phyloP scores from a whole-genome alignment of 2,329 filamentous ascomycete genomes.

The Venturia nashicola region DNA sequence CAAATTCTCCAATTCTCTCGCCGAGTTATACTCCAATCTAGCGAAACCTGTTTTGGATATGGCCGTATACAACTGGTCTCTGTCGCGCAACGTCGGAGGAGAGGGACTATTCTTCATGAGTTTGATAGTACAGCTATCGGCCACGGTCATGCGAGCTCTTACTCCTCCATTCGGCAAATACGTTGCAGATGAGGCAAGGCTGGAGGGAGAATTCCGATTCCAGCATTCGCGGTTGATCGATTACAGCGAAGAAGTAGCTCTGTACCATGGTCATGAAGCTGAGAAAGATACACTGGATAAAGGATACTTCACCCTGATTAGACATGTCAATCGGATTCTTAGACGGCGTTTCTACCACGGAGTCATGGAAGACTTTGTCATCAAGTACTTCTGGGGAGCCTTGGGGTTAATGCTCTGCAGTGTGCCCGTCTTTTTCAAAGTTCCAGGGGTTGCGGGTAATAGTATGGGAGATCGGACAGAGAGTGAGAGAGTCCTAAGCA shows the following conservation, averaged over 20 bases:
- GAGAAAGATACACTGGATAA: slow-evolving; percentile 97
- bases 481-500: slow-evolving; percentile 28
- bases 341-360: slow-evolving; percentile 87
- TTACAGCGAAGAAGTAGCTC: slow-evolving; percentile 85
- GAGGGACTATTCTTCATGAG: slow-evolving; percentile 95
- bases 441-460: slow-evolving; percentile 47
- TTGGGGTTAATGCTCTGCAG: slow-evolving; percentile 84
- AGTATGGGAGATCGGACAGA: slow-evolving; percentile 60
- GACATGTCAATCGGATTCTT: slow-evolving; percentile 94
- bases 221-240: slow-evolving; percentile 92
- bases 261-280: slow-evolving; percentile 83
- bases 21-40: slow-evolving; percentile 90
- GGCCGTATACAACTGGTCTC: slow-evolving; percentile 89
- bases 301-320: slow-evolving; percentile 97
- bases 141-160: slow-evolving; percentile 82
- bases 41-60: slow-evolving; percentile 93
- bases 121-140: slow-evolving; percentile 82
- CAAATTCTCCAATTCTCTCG: slow-evolving; percentile 89
- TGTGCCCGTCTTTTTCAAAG: slow-evolving; percentile 89
- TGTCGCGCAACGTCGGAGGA: slow-evolving; percentile 89
- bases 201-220: slow-evolving; percentile 94
- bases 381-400: slow-evolving; percentile 99
- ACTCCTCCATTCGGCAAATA: slow-evolving; percentile 97
- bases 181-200: slow-evolving; percentile 84
- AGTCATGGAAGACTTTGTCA: slow-evolving; percentile 99